Percentiles rank a stretch among this genome's conserved stretches.
Conservation (phyloP, 768 basidiomycete species). For the Russula ochroleuca region DNA sequence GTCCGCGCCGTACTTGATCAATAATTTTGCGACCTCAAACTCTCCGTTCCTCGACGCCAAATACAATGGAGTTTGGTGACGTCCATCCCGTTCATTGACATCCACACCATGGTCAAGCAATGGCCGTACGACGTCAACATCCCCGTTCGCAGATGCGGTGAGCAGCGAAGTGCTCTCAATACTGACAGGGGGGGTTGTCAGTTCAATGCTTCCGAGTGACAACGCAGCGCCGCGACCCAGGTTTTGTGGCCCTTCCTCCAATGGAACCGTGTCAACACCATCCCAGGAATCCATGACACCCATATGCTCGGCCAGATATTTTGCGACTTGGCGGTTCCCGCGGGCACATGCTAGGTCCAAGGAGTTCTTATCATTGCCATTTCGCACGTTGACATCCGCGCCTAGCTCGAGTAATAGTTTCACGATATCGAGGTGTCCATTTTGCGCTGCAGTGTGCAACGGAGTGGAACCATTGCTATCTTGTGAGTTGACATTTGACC, state of each 20-base stretch:
- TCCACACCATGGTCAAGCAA: too few species aligned
- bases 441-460: too few species aligned
- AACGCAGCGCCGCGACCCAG: too few species aligned
- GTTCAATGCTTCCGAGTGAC: too few species aligned
- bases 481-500: neutral
- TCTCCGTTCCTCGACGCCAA: neutral
- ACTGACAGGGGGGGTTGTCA: accelerated
- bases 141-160: neutral
- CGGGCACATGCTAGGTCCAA: neutral
- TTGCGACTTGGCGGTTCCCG: neutral
- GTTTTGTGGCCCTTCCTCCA: too few species aligned
- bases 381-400: too few species aligned
- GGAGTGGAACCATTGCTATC: too few species aligned
- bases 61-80: neutral
- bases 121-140: neutral
- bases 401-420: too few species aligned
- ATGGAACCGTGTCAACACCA: too few species aligned
- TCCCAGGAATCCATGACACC: neutral
- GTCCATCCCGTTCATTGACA: neutral
- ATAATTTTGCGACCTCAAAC: neutral
- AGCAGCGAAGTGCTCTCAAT: neutral
- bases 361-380: neutral
- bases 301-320: neutral
- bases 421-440: too few species aligned
- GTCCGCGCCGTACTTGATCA: slow-evolving; percentile 6